A percentile compares a stretch with the other conserved stretches of the same genome.
phyloP scores from a whole-genome alignment of 495 filamentous ascomycete species.

The Rhypophila decipiens region DNA sequence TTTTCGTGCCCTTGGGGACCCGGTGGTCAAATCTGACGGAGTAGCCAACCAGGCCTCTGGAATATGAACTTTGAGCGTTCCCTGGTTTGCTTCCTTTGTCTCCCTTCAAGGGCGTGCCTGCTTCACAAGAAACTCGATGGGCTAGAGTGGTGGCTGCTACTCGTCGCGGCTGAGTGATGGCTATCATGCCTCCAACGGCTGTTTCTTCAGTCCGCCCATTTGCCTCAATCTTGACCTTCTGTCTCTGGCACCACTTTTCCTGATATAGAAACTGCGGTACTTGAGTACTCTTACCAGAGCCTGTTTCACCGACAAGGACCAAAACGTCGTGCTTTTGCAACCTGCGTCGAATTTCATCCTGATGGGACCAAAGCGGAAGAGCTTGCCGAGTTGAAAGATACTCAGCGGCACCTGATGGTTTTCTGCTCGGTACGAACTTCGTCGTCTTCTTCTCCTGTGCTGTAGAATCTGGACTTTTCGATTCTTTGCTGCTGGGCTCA shows the following conservation, averaged over 20 bases:
- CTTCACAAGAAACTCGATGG: conserved; percentile 79
- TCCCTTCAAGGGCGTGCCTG: conserved; percentile 64
- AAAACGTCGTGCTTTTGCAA: conserved; percentile 69
- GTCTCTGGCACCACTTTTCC: conserved; percentile 69
- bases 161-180: conserved; percentile 88
- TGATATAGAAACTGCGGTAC: conserved; percentile 82
- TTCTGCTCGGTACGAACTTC: background rate
- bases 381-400: conserved; percentile 42
- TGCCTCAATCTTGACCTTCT: conserved; percentile 39
- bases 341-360: conserved; percentile 58
- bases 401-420: conserved; percentile 21
- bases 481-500: conserved; percentile 2
- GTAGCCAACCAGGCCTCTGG: conserved; percentile 78
- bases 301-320: conserved; percentile 87
- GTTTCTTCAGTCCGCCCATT: conserved; percentile 38
- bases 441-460: background rate
- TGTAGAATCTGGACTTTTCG: background rate
- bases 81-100: conserved; percentile 29
- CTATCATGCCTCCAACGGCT: conserved; percentile 76
- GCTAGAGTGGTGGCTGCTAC: conserved; percentile 94
- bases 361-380: conserved; percentile 76
- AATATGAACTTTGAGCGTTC: conserved; percentile 23
- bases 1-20: conserved; percentile 59
- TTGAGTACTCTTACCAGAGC: conserved; percentile 95
- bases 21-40: conserved; percentile 88